Conservation (phyloP, 108 stramenopile genomes). For the Aurantiochytrium sp. region DNA sequence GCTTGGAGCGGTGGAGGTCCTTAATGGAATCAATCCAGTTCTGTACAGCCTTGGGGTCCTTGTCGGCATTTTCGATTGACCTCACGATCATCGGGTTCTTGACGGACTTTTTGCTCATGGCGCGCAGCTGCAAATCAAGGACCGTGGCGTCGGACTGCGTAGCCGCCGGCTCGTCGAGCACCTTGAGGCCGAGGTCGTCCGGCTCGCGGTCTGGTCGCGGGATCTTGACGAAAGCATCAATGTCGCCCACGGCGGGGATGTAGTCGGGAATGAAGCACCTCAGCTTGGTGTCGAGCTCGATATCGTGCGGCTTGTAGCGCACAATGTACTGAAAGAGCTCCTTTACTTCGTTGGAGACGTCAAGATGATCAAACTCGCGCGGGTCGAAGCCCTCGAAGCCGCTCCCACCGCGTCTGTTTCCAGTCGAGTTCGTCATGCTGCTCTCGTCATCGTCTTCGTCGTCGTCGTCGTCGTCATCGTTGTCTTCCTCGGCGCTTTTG, state of each 20-base stretch:
- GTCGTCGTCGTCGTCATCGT: slow-evolving; percentile 10
- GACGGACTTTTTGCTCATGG: slow-evolving; percentile 58
- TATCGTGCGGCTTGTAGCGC: slow-evolving; percentile 67
- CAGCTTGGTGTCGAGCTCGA: slow-evolving; percentile 68
- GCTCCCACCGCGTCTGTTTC: background rate
- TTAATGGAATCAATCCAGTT: slow-evolving; percentile 68
- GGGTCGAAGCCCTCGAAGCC: background rate
- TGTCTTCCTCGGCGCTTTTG: background rate
- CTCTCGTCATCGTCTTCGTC: slow-evolving; percentile 14
- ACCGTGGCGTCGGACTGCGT: slow-evolving; percentile 69
- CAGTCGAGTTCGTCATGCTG: slow-evolving; percentile 3
- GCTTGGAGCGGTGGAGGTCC: slow-evolving; percentile 64
- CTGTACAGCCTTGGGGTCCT: slow-evolving; percentile 64
- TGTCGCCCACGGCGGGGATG: slow-evolving; percentile 75
- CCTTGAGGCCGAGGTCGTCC: slow-evolving; percentile 66
- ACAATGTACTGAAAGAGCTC: slow-evolving; percentile 57
- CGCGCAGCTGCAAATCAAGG: slow-evolving; percentile 70
- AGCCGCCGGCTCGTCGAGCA: slow-evolving; percentile 70
- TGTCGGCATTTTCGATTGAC: slow-evolving; percentile 63
- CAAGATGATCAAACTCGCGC: background rate
- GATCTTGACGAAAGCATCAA: slow-evolving; percentile 76
- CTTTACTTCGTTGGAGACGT: slow-evolving; percentile 48
- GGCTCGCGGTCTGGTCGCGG: slow-evolving; percentile 61
- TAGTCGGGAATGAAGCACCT: slow-evolving; percentile 74
- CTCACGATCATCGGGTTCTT: slow-evolving; percentile 45